These are phyloP conservation scores for Phytophthora tubulina DNA, from an alignment of 352 stramenopile genomes.

Conservation along the genomic window DNA sequence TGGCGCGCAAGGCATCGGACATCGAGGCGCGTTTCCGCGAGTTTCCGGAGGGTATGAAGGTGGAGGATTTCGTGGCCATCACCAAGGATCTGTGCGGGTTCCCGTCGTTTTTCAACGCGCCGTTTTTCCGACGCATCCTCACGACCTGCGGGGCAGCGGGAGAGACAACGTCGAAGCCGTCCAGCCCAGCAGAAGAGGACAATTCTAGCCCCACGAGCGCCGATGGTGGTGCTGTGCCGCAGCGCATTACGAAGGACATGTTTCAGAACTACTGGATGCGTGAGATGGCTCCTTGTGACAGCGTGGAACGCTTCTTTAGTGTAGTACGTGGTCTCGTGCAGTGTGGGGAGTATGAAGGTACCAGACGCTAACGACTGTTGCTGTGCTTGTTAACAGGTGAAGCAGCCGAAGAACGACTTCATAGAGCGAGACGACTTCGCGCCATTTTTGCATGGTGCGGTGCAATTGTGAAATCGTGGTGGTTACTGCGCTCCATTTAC, in stretches of 20 bases:
- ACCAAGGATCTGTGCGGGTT: constrained; percentile 98
- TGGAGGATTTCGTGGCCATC: constrained; percentile 93
- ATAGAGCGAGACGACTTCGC: constrained; percentile 97
- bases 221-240: constrained; percentile 27
- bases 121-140: constrained; percentile 95
- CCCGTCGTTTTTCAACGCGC: constrained; percentile 98
- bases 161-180: constrained; percentile 38
- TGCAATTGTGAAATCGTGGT: not conserved
- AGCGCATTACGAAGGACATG: constrained; percentile 86
- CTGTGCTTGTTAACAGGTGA: constrained; percentile 70
- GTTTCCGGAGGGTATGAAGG: constrained; percentile 85
- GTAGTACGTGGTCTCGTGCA: constrained; percentile 68
- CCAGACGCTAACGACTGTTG: constrained; percentile 15
- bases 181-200: constrained; percentile 25
- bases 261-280: constrained; percentile 95
- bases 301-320: constrained; percentile 97
- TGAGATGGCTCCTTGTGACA: constrained; percentile 97
- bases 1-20: constrained; percentile 69
- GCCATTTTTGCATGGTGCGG: constrained; percentile 94
- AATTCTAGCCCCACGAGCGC: constrained; percentile 38
- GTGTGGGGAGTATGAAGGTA: not conserved
- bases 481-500: not conserved
- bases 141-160: constrained; percentile 27
- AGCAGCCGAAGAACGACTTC: constrained; percentile 91
- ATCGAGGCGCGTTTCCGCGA: constrained; percentile 85